Evolutionary conservation across 352 stramenopile genomes (phyloP), one percentile per base, ranked within the genome.

Genomic region (Peronospora farinosa): DNA sequence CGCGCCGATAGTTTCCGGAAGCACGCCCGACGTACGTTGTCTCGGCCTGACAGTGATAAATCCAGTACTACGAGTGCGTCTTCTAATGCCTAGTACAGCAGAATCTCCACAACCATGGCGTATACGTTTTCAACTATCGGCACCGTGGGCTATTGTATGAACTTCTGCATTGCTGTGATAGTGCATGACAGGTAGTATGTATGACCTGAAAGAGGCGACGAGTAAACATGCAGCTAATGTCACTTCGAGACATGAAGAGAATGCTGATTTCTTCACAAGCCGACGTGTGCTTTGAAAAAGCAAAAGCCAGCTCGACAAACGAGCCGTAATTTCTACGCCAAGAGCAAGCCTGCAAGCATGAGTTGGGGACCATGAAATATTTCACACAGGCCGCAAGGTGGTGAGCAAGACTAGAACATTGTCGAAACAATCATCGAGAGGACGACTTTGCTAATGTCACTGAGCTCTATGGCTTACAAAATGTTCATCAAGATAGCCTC

Each of bases 271-370:
- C 28, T 12, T 32, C 4, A 7, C 10, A 32, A 32, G 28, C 28
- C 4, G 32, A 37, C 47, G 46, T 83, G 25, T 27, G 40, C 40
- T 52, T 55, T 84, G 19, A 83, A 54, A 74, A 57, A 2, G 32
- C 41, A 38, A 38, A 57, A 60, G 40, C 61, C 28, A 12, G 63
- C 28, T 63, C 3, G 23, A 27, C 32, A 69, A 19, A 78, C 68
- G 12, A 52, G 83, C 41, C 36, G 81, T 57, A 71, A 78, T 17
- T 81, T 85, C 46, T 84, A 83, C 59, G 72, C 70, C 12, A 86
- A 72, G 75, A 81, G 72, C 61, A 70, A 65, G 21, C 70, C 16
- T 81, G 74, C 33, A 56, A 65, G n/a, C n/a, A 16, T 50, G 74
- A 83, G 23, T 68, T 84, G 30, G 72, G 82, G 52, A 38, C 65